Evolutionary conservation across 768 basidiomycete species (phyloP).

Genomic region (Mycena leptocephala): DNA sequence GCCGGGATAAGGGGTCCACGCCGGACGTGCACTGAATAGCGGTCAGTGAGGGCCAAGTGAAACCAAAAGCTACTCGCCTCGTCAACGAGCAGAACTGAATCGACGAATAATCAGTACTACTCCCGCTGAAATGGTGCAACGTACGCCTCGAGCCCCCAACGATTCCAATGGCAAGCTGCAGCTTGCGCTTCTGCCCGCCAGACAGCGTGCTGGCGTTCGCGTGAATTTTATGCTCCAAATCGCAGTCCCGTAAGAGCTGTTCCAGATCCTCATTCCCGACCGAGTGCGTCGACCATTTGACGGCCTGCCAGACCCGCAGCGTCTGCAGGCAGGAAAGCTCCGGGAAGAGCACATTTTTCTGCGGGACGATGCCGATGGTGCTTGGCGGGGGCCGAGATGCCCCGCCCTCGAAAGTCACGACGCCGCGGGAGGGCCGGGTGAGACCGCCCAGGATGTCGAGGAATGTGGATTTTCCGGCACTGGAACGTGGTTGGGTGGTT

Average conservation of each 20-base stretch:
- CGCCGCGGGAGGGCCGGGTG: constrained; percentile 71
- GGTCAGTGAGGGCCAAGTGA: background rate
- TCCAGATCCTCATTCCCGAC: constrained; percentile 70
- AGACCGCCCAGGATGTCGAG: constrained; percentile 79
- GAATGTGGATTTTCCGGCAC: constrained; percentile 81
- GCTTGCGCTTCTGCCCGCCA: no score
- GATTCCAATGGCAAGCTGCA: no score
- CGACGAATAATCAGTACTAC: background rate
- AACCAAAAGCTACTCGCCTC: background rate
- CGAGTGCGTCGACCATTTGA: constrained; percentile 71
- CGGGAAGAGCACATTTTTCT: constrained; percentile 84
- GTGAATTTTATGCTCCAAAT: constrained; percentile 78
- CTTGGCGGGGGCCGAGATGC: constrained; percentile 70
- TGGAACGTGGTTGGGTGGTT: no score
- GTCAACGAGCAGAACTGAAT: background rate
- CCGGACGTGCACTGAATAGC: no score
- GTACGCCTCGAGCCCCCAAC: constrained; percentile 89
- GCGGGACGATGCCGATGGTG: background rate
- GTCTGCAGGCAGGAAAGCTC: constrained; percentile 84
- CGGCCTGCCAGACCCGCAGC: constrained; percentile 78
- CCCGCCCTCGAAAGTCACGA: constrained; percentile 70
- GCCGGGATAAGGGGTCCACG: no score
- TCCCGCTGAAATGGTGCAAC: constrained; percentile 11
- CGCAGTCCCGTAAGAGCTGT: constrained; percentile 79
- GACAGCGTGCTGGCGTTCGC: constrained; percentile 77